Conservation (phyloP, 495 filamentous ascomycete genomes). For the Tuber indicum region DNA sequence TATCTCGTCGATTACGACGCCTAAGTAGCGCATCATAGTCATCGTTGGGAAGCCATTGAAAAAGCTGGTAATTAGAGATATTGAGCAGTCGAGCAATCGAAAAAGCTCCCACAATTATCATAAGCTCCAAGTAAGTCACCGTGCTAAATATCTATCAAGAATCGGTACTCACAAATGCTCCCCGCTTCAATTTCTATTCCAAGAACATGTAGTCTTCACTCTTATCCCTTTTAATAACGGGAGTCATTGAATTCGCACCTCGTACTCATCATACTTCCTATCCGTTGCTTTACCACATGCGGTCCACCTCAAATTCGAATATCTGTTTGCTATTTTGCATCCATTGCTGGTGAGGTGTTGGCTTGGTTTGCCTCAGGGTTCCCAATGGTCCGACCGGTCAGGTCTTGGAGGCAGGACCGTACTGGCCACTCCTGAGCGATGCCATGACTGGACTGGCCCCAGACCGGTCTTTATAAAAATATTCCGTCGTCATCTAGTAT, state of each 20-base stretch:
- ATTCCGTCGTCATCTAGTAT: no score
- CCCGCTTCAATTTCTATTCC: neutral
- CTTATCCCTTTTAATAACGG: neutral
- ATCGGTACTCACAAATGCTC: neutral
- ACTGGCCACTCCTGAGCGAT: no score
- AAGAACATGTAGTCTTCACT: neutral
- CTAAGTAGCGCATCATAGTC: neutral
- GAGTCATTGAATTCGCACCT: neutral
- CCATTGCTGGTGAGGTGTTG: neutral
- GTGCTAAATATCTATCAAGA: neutral
- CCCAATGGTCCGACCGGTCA: no score
- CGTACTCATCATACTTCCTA: neutral
- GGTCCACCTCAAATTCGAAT: neutral
- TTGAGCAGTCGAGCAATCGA: neutral
- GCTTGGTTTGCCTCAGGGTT: neutral
- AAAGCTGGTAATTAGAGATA: neutral
- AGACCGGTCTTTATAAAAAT: no score
- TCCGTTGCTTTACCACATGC: neutral
- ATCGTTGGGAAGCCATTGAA: neutral
- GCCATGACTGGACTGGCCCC: no score
- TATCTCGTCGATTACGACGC: neutral
- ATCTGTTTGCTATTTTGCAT: neutral
- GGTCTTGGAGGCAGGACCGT: no score
- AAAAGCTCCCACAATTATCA: neutral
- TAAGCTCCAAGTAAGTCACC: neutral